Base-by-base conservation (phyloP, 192 early-diverging fungal genomes). In the Jimgerdemannia flammicorona region DNA sequence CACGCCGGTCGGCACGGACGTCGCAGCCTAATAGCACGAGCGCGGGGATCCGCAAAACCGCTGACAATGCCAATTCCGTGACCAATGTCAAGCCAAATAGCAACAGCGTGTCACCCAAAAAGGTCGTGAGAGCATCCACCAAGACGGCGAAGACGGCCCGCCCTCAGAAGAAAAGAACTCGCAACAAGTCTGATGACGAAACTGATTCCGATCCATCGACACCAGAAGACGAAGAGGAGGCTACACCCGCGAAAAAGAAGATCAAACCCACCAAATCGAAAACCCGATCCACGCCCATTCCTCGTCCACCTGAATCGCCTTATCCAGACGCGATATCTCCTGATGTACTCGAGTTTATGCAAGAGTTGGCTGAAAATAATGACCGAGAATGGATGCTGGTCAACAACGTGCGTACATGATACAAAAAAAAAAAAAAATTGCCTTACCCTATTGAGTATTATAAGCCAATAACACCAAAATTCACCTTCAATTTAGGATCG, bases 291-390 rank as follows among this genome's bases (percentile, higher is more conserved):
- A 59, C 49, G 49, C 4, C 49, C 6, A 11, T 54, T 54, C 49
- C 49, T 11, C 49, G 73, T 3, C 86, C 86, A 3, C 75, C 77
- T 63, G 81, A 78, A 0, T 68, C 74, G 0, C 83, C 81, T 3
- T 80, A 81, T 43, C 75, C 86, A 3, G 86, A 87, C 66, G 86
- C 86, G 9, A 74, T 87, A 44, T 78, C 79, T 14, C 86, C 86
- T 2, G 78, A 80, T n/a, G 83, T 81, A 17, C 73, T 88, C 3
- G 78, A 84, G 59, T 87, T 88, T 67, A 69, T 88, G 59, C 76
- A 81, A 3, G 81, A 82, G 43, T 68, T 88, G 19, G 79, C 71
- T n/a, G 69, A 74, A 41, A 87, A 89, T 44, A 87, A 87, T 70
- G 76, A 87, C 72, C 80, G 86, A 7, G 84, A 86, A 42, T 89